A percentile compares a stretch with the other conserved stretches of the same genome.
These are phyloP conservation scores for Panicum virgatum DNA, from an alignment of 202 grass and related monocot species.

Conservation along the genomic window DNA sequence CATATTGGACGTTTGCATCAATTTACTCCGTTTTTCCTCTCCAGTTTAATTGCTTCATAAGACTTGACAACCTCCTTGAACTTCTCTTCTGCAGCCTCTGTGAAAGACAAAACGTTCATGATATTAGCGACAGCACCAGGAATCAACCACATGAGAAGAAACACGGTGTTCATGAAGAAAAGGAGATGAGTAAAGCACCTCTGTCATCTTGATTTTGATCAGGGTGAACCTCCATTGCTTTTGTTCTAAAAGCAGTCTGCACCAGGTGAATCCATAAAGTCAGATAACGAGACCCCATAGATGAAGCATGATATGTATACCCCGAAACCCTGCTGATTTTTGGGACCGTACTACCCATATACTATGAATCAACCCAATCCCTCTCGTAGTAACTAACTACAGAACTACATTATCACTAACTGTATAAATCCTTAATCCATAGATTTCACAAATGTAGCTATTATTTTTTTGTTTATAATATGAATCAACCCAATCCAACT, in stretches of 20 bases:
- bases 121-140: neutral
- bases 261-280: conserved; percentile 13
- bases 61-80: conserved; percentile 96
- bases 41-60: conserved; percentile 92
- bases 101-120: conserved; percentile 5
- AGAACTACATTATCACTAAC: neutral
- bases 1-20: conserved; percentile 25
- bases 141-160: neutral
- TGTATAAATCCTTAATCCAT: neutral
- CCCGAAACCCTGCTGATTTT: neutral
- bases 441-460: neutral
- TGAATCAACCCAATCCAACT: conserved; percentile 11
- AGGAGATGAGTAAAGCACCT: conserved; percentile 39
- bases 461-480: conserved; percentile 6
- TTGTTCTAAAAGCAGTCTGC: conserved; percentile 92
- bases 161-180: conserved; percentile 10
- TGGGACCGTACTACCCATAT: neutral
- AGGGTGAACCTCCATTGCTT: conserved; percentile 98
- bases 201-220: conserved; percentile 98
- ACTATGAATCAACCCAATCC: neutral
- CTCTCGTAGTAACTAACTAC: too few relatives aligned
- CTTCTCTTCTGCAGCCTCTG: conserved; percentile 83
- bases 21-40: conserved; percentile 64
- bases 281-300: conserved; percentile 24
- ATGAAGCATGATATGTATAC: neutral